Evolutionary conservation across 1,139 yeast genomes (phyloP), one percentile per base, ranked within the genome.

Genomic region (Saccharomycopsis phalli): DNA sequence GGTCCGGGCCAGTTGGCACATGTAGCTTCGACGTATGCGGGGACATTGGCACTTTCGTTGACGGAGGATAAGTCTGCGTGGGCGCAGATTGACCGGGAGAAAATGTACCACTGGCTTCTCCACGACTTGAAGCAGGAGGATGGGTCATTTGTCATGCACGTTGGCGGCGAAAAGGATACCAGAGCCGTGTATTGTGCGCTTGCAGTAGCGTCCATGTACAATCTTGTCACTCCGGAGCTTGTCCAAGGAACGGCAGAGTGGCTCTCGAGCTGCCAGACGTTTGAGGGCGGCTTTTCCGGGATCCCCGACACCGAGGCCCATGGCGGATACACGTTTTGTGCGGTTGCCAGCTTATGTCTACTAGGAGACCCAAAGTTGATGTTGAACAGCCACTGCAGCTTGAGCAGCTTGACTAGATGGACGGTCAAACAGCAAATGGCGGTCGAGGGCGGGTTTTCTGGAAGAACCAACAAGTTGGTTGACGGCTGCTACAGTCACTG

Each of bases 401-500:
- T 76, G 2, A 69, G 63, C 0, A 47, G 45, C 4, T 59, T 81
- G 26, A 47, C 70, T 2, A 58, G 68, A 39, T 93, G 98, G 98
- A 63, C 78, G 3, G 68, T 69, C 4, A 62, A 69, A 18, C 70
- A 95, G 32, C 98, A 91, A 55, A 63, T 68, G 45, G 63, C 64
- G 26, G 58, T 75, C 5, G 96, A 87, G 55, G 94, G 94, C 5
- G 96, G 97, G 0, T 71, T 88, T 36, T 71, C 78, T 7, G 99
- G 99, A 0, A 71, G 99, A 43, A 74, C 94, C 0, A 88, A 91
- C 56, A 93, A 93, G 58, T 67, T 93, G 32, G 97, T 91, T 1
- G 99, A 93, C 58, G 95, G 94, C 0, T 93, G 99, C 58, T 93
- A 93, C 58, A 76, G 88, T 53, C 93, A 82, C 57, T 91, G 98